These are phyloP conservation scores for Elsinoe ampelina DNA, from an alignment of 2,329 filamentous ascomycete species.

Conservation along the genomic window DNA sequence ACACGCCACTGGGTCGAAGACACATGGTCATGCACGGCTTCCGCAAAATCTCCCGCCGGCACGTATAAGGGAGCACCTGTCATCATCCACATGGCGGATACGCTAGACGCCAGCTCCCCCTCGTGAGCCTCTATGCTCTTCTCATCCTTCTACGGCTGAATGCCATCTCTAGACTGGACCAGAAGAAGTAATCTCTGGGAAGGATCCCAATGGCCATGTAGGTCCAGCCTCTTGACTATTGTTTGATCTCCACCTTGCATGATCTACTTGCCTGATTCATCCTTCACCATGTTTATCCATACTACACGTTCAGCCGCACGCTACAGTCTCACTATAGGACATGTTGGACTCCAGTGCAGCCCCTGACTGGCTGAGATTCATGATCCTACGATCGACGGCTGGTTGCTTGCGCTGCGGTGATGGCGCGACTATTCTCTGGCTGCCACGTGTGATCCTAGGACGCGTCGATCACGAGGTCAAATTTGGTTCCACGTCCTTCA, in stretches of 20 bases:
- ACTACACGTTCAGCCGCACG: background rate
- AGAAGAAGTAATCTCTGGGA: background rate
- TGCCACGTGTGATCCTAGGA: slow-evolving; percentile 3
- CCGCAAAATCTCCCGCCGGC: no score
- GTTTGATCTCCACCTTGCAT: background rate
- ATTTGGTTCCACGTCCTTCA: no score
- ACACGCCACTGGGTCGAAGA: background rate
- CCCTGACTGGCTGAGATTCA: background rate
- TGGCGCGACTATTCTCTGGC: background rate
- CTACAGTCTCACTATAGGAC: slow-evolving; percentile 1
- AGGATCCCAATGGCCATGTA: background rate
- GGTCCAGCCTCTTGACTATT: background rate
- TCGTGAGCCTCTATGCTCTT: background rate
- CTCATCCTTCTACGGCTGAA: background rate
- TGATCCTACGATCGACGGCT: background rate
- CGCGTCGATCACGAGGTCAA: background rate
- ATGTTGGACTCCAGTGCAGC: background rate
- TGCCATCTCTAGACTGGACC: background rate
- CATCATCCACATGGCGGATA: background rate
- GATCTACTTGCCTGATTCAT: background rate
- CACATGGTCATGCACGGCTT: background rate
- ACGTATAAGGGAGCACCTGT: background rate
- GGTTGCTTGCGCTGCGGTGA: background rate
- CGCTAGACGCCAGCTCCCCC: background rate
- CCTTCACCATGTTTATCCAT: background rate